Evolutionary conservation across 345 rosid genomes (phyloP).

Genomic region (Acer campestre): DNA sequence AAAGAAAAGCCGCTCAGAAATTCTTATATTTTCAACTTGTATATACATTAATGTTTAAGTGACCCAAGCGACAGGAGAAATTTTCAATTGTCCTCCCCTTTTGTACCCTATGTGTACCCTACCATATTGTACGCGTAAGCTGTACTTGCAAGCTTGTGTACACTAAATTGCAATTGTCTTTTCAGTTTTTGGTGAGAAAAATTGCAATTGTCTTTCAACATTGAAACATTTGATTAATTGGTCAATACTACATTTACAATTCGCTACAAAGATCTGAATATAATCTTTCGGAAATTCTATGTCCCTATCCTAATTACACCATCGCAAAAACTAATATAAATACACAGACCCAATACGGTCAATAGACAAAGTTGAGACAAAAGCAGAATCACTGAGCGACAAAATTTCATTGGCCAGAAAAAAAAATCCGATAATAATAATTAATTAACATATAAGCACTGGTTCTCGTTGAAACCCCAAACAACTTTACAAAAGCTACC

Average conservation of each 20-base stretch:
- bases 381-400: constrained; percentile 10
- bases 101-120: not conserved
- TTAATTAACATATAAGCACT: constrained; percentile 5
- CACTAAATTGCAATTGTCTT: not conserved
- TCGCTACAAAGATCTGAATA: not conserved
- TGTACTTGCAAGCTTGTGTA: not conserved
- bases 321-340: not conserved
- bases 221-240: not conserved
- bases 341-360: constrained; percentile 29
- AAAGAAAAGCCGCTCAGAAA: too few relatives aligned
- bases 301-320: not conserved
- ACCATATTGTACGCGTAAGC: not conserved
- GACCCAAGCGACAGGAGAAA: not conserved
- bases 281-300: not conserved
- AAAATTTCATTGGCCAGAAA: constrained; percentile 19
- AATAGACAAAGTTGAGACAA: constrained; percentile 27
- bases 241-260: not conserved
- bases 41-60: not conserved
- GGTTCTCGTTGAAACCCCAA: constrained; percentile 22
- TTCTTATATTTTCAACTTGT: too few relatives aligned
- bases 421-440: constrained; percentile 16
- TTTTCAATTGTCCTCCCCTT: not conserved
- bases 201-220: not conserved
- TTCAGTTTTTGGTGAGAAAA: too few relatives aligned
- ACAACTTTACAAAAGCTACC: constrained; percentile 55